Evolutionary conservation across 192 early-diverging fungal genomes (phyloP).

Genomic region (Coemansia sp.): DNA sequence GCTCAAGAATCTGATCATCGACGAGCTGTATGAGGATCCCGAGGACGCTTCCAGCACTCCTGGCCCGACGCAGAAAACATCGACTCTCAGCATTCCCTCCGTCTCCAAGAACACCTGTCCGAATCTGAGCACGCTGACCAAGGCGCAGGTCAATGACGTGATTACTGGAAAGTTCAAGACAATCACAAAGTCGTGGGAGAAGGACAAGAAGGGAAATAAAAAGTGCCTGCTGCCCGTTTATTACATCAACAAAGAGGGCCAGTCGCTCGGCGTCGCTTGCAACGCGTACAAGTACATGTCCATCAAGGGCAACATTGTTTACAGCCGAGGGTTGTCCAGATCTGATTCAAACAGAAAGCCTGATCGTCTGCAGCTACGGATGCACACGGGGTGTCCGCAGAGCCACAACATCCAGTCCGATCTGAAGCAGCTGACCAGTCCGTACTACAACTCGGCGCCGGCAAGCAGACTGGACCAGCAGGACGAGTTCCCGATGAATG

Average conservation of each 20-base stretch:
- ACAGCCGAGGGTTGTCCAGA: neutral
- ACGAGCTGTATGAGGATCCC: neutral
- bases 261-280: neutral
- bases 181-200: conserved; percentile 5
- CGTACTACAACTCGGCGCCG: neutral
- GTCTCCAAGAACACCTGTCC: neutral
- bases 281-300: conserved; percentile 5
- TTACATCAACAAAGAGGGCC: conserved; percentile 1
- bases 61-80: neutral
- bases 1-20: conserved; percentile 1
- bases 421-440: neutral
- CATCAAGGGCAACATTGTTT: neutral
- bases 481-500: conserved; percentile 7
- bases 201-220: conserved; percentile 6
- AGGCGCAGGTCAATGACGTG: neutral
- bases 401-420: neutral
- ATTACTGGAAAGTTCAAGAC: neutral
- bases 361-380: neutral
- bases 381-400: neutral
- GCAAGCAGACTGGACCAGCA: neutral
- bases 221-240: neutral
- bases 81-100: neutral
- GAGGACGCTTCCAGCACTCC: neutral
- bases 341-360: neutral
- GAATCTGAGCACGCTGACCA: neutral